Percentiles rank a stretch among this genome's conserved stretches.
Evolutionary conservation across 176 grass and related monocot genomes (phyloP).

Genomic region (Pontederia crassipes): DNA sequence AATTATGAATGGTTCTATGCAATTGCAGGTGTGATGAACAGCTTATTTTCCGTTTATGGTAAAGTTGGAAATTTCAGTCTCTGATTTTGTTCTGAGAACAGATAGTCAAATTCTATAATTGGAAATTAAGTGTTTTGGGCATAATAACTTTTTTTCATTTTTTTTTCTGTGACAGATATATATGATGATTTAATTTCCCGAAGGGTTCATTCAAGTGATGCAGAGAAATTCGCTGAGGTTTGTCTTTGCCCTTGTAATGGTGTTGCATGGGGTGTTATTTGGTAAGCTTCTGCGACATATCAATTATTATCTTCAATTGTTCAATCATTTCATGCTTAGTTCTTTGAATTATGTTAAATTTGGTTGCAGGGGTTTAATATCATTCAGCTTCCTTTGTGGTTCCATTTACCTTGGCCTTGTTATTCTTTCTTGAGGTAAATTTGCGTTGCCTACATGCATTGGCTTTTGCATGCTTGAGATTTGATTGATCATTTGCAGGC

Average conservation of each 20-base stretch:
- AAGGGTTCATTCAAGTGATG: constrained; percentile 96
- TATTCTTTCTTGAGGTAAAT: constrained; percentile 79
- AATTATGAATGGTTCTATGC: background rate
- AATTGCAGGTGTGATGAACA: constrained; percentile 95
- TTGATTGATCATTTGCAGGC: no score
- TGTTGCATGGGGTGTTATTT: constrained; percentile 88
- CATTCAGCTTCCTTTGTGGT: constrained; percentile 69
- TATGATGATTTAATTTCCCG: constrained; percentile 99
- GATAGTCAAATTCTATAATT: constrained; percentile 15
- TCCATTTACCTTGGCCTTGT: constrained; percentile 87
- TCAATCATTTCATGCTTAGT: background rate
- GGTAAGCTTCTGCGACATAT: constrained; percentile 26
- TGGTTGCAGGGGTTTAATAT: constrained; percentile 91
- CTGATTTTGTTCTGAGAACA: background rate
- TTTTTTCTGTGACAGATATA: constrained; percentile 48
- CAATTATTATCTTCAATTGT: background rate
- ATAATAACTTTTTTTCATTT: background rate
- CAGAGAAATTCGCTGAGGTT: constrained; percentile 97
- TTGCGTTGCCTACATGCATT: background rate
- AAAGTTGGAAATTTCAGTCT: constrained; percentile 16
- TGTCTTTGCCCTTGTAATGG: constrained; percentile 95
- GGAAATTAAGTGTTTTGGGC: no score
- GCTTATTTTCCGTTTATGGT: constrained; percentile 98
- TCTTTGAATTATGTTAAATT: constrained; percentile 6
- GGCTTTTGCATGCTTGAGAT: no score